A percentile compares a stretch with the other conserved stretches of the same genome.
These are phyloP conservation scores for Phyllostachys edulis DNA, from an alignment of 176 grass and related monocot species.

Conservation along the genomic window DNA sequence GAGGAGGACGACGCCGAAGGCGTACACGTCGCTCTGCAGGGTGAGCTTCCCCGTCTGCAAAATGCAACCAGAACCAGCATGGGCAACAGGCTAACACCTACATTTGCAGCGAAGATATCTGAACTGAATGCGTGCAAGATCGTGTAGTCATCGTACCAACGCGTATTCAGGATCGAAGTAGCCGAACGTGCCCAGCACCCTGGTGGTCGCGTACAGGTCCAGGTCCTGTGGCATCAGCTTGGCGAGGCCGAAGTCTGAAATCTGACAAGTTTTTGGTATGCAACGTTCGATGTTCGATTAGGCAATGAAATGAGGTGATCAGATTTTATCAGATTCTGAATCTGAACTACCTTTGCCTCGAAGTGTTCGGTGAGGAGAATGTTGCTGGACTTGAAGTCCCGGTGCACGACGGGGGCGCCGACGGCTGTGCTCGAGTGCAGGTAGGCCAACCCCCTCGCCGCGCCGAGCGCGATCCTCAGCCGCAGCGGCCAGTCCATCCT, in stretches of 20 bases:
- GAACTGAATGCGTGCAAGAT: not conserved
- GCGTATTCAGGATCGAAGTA: conserved; percentile 99
- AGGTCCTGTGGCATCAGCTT: conserved; percentile 90
- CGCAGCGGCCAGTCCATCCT: conserved; percentile 79
- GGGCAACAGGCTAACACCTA: not conserved
- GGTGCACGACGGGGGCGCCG: conserved; percentile 86
- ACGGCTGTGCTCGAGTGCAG: conserved; percentile 81
- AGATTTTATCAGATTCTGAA: conserved; percentile 10
- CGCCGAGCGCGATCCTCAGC: conserved; percentile 80
- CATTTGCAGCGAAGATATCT: not conserved
- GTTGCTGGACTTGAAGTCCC: conserved; percentile 99
- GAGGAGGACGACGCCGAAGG: conserved; percentile 94
- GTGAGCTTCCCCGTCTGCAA: conserved; percentile 95
- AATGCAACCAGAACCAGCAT: not conserved
- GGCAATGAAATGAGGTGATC: not conserved
- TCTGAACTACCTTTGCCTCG: conserved; percentile 87
- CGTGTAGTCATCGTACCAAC: conserved; percentile 33
- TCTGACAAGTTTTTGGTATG: conserved; percentile 40
- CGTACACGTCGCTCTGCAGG: conserved; percentile 94
- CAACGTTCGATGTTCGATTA: not conserved
- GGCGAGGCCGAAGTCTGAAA: conserved; percentile 91
- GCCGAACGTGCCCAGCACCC: conserved; percentile 93
- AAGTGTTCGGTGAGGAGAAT: conserved; percentile 73
- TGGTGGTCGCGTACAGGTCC: conserved; percentile 79
- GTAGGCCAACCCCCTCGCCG: conserved; percentile 82